These are phyloP conservation scores for Psophocarpus tetragonolobus DNA, from an alignment of 306 rosid genomes.

Conservation along the genomic window DNA sequence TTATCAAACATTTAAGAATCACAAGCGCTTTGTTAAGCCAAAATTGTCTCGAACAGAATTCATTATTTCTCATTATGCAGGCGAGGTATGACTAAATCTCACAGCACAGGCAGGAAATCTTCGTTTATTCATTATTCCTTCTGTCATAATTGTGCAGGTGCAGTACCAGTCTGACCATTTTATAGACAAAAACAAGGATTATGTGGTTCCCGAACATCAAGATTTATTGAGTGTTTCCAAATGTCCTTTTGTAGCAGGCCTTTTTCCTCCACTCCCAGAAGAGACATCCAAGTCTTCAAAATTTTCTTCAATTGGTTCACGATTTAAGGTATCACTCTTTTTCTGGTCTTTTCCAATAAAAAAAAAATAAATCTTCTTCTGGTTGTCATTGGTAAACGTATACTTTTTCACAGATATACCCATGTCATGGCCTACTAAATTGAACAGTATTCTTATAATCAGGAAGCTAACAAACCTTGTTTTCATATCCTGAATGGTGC, in stretches of 20 bases:
- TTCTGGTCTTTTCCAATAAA: constrained; percentile 26
- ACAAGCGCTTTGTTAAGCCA: constrained; percentile 96
- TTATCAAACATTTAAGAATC: constrained; percentile 88
- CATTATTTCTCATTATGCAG: constrained; percentile 89
- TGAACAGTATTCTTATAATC: constrained; percentile 27
- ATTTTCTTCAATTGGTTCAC: constrained; percentile 96
- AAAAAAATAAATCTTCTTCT: no score
- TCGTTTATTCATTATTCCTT: constrained; percentile 28
- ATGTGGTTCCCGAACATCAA: constrained; percentile 96
- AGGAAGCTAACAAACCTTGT: constrained; percentile 36
- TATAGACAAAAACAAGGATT: constrained; percentile 99
- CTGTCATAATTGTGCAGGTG: constrained; percentile 64
- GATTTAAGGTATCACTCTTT: constrained; percentile 75
- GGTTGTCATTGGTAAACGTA: constrained; percentile 7
- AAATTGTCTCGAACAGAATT: constrained; percentile 97
- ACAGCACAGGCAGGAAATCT: constrained; percentile 29
- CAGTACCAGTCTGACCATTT: constrained; percentile 88
- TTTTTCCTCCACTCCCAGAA: constrained; percentile 94
- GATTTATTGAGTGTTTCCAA: constrained; percentile 86
- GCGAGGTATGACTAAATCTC: constrained; percentile 67
- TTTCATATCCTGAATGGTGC: constrained; percentile 51
- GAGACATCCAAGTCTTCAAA: constrained; percentile 92
- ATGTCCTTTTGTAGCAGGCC: constrained; percentile 93
- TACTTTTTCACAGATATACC: constrained; percentile 21
- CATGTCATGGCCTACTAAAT: constrained; percentile 25